A percentile compares a stretch with the other conserved stretches of the same genome.
Evolutionary conservation across 2,329 filamentous ascomycete species (phyloP).

Genomic region (Orbilia oligospora): DNA sequence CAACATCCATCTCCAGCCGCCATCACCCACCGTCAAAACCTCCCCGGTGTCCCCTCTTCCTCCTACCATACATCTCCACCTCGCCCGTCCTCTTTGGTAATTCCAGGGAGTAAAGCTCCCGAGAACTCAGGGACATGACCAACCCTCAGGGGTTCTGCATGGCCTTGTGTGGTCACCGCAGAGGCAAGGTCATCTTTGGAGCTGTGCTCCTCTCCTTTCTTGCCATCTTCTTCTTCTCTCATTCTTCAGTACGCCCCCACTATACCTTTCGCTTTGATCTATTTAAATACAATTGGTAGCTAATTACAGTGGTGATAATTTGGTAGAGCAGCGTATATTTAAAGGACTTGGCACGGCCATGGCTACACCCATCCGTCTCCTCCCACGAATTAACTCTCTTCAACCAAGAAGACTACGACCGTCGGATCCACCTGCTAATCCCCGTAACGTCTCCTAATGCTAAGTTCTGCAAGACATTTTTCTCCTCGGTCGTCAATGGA

Average conservation of each 20-base stretch:
- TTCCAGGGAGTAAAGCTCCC: constrained; percentile 29
- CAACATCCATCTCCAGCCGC: constrained; percentile 8
- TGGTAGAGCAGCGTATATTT: constrained; percentile 36
- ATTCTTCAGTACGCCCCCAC: constrained; percentile 32
- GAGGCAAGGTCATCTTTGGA: constrained; percentile 55
- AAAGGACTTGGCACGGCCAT: constrained; percentile 36
- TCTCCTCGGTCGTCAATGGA: constrained; percentile 56
- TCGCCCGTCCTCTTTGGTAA: neutral
- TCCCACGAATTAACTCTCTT: constrained; percentile 57
- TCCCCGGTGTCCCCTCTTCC: neutral
- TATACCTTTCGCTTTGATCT: neutral
- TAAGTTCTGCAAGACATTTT: constrained; percentile 59
- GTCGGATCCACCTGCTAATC: constrained; percentile 52
- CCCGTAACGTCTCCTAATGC: constrained; percentile 53
- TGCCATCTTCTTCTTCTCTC: constrained; percentile 37
- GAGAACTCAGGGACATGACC: constrained; percentile 37
- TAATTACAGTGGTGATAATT: neutral
- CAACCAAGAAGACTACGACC: constrained; percentile 54
- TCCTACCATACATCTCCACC: neutral
- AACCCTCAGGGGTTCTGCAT: constrained; percentile 60
- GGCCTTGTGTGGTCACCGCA: constrained; percentile 55
- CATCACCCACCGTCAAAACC: constrained; percentile 3
- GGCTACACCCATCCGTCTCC: constrained; percentile 52
- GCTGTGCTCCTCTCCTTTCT: constrained; percentile 43
- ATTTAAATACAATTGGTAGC: too few species aligned